phyloP scores from a whole-genome alignment of 2,329 filamentous ascomycete species.

The Colletotrichum theobromicola region DNA sequence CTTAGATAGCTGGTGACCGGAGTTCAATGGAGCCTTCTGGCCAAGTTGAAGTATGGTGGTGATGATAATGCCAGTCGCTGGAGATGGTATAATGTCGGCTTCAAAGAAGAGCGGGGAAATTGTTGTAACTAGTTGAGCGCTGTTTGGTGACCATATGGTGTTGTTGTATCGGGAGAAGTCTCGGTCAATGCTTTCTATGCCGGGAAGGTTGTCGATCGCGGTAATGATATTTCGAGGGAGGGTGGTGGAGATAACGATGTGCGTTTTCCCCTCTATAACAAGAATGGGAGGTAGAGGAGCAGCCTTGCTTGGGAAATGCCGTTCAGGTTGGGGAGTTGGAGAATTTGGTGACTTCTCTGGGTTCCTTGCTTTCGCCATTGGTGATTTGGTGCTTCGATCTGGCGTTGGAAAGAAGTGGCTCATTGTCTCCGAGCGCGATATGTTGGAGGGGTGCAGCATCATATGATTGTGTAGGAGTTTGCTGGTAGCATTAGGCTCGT shows the following conservation, averaged over 20 bases:
- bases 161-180: constrained; percentile 54
- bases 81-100: constrained; percentile 76
- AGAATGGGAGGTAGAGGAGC: constrained; percentile 21
- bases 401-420: background rate
- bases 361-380: background rate
- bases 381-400: background rate
- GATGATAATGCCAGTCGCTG: constrained; percentile 70
- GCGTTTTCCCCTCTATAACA: constrained; percentile 21
- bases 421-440: background rate
- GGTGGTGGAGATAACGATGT: constrained; percentile 57
- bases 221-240: constrained; percentile 53
- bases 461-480: constrained; percentile 36
- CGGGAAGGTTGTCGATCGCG: constrained; percentile 54
- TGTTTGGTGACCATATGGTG: constrained; percentile 35
- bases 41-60: constrained; percentile 75
- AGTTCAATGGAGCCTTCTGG: constrained; percentile 69
- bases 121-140: constrained; percentile 24
- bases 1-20: constrained; percentile 38
- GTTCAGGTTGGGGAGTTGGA: background rate
- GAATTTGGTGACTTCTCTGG: background rate
- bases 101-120: constrained; percentile 54
- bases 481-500: constrained; percentile 23
- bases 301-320: background rate
- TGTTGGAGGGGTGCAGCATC: constrained; percentile 33
- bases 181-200: constrained; percentile 62